Evolutionary conservation across 441 rosid species (phyloP), one percentile per base, ranked within the genome.

Genomic region (Omphalea diandra): DNA sequence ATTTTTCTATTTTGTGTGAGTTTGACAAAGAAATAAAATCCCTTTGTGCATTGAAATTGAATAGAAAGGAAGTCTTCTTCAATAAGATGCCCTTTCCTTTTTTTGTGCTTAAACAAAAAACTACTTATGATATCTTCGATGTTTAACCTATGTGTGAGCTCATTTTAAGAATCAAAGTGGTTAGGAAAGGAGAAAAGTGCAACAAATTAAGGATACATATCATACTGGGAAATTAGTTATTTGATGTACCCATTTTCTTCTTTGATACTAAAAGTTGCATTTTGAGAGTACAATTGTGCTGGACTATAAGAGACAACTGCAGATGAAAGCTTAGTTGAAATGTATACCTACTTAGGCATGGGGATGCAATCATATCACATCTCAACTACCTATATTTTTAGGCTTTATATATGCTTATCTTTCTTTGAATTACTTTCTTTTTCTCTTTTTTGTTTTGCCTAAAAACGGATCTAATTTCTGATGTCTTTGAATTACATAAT

Each of bases 61-160:
- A 64, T 1, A 32, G 15, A 46, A 31, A 47, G 17, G 29, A 38
- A 55, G 38, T 55, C n/a, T 55, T 67, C 40, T 53, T 38, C 52
- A 22, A 20, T 27, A 56, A 56, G 72, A 2, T 68, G 49, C 49
- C 31, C 47, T 63, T 41, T 40, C 17, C 5, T 31, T 40, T 20
- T 53, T 9, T 9, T 7, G 7, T 50, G 61, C 62, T 47, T 72
- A 72, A 63, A 20, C 55, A 71, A 22, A 63, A 54, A 54, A 46
- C n/a, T 22, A 69, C 18, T 32, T 64, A 72, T 72, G 69, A 72
- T 44, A 41, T 22, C 14, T 55, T 35, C n/a, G 59, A 65, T 73
- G 71, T 43, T 54, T 58, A 40, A 72, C 49, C 70, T 32, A 43
- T 17, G 43, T 9, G 14, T 41, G n/a, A 64, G 9, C 22, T 41